A percentile compares a stretch with the other conserved stretches of the same genome.
These are phyloP conservation scores for Schoenoplectus triqueter DNA, from an alignment of 202 grass and related monocot species.

Conservation along the genomic window DNA sequence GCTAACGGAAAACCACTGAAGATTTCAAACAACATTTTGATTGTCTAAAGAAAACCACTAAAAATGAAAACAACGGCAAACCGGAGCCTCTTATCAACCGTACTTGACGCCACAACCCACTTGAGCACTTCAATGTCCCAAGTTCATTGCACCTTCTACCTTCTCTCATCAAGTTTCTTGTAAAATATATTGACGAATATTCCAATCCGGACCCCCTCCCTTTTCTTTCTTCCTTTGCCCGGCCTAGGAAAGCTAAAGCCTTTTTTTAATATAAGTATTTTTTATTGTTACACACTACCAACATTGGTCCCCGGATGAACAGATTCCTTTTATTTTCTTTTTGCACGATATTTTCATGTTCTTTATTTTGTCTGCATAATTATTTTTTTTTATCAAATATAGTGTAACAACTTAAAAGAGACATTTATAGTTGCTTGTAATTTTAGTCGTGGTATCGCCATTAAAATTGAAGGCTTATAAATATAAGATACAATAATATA, in stretches of 20 bases:
- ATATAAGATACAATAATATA: too few relatives aligned
- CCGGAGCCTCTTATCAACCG: not conserved
- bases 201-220: not conserved
- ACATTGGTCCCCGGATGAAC: not conserved
- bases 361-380: not conserved
- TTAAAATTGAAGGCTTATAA: too few relatives aligned
- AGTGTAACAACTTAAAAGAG: too few relatives aligned
- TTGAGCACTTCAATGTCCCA: slow-evolving; percentile 1
- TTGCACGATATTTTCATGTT: not conserved
- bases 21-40: too few relatives aligned
- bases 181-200: slow-evolving; percentile 23
- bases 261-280: not conserved
- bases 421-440: too few relatives aligned
- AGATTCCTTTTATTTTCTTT: not conserved
- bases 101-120: slow-evolving; percentile 13
- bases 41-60: not conserved
- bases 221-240: not conserved
- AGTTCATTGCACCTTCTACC: slow-evolving; percentile 19
- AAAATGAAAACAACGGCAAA: not conserved
- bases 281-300: not conserved
- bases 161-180: not conserved
- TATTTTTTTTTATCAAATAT: too few relatives aligned
- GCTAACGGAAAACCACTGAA: too few relatives aligned
- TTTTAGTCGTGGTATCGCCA: too few relatives aligned
- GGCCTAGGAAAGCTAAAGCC: not conserved